Percentiles rank a stretch among this genome's conserved stretches.
Conservation (phyloP, 2,329 filamentous ascomycete species). For the Salinomyces thailandicus region DNA sequence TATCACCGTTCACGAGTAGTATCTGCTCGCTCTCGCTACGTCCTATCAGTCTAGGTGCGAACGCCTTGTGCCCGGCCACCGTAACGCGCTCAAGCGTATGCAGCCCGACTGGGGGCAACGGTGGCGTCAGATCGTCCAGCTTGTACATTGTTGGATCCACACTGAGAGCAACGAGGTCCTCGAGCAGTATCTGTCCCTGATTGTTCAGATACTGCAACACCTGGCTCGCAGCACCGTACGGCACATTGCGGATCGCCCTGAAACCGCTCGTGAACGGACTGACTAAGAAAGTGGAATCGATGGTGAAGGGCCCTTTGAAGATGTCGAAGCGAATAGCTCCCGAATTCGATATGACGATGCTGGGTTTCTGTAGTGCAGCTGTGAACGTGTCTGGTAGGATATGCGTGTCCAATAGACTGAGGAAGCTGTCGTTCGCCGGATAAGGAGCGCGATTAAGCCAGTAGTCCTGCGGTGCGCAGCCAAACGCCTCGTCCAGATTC, state of each 20-base stretch:
- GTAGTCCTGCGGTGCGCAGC: conserved; percentile 70
- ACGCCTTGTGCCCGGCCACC: too few relatives aligned
- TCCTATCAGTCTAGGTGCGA: too few relatives aligned
- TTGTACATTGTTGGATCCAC: too few relatives aligned
- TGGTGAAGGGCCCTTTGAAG: conserved; percentile 82
- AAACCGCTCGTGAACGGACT: conserved; percentile 80
- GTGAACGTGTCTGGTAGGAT: conserved; percentile 53
- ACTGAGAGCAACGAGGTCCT: too few relatives aligned
- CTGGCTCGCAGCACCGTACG: conserved; percentile 61
- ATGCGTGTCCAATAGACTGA: conserved; percentile 64
- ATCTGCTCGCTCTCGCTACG: too few relatives aligned
- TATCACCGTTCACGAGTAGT: conserved; percentile 8
- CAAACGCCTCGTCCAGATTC: conserved; percentile 60
- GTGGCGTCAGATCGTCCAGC: conserved; percentile 6
- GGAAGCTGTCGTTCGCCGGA: conserved; percentile 63
- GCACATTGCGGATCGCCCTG: conserved; percentile 66
- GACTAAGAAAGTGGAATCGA: conserved; percentile 74
- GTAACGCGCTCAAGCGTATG: conserved; percentile 1
- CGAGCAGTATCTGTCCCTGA: conserved; percentile 42
- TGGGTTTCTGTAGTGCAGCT: conserved; percentile 41
- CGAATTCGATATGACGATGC: conserved; percentile 72
- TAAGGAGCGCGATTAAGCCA: conserved; percentile 77
- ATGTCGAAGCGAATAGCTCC: conserved; percentile 92
- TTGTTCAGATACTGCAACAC: conserved; percentile 52
- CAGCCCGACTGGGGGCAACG: conserved; percentile 3